Base-by-base conservation (phyloP, 805 yeast species). In the Brettanomyces anomalus region DNA sequence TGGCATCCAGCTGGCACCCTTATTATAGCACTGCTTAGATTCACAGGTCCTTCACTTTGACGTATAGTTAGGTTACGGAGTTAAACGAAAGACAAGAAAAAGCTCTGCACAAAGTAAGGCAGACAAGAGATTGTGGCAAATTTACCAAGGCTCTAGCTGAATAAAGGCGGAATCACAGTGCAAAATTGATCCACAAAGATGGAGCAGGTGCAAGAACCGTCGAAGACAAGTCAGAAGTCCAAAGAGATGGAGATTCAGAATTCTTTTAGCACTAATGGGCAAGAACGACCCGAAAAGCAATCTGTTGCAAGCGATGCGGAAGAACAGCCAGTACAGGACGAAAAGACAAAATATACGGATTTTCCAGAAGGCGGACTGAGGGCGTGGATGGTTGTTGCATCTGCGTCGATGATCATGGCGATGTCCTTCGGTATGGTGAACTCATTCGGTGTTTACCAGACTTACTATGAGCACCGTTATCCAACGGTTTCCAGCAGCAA, bases 371-470 rank as follows among this genome's bases (percentile, higher is more conserved):
- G 80, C 37, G 74, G 77, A 2, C 78, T 82, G 2, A 53, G 52
- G 38, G 71, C 71, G 13, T 81, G 83, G 65, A 64, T 79, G 56
- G 66, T 69, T 4, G 77, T 77, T 0, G 57, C 74, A 3, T 75
- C 73, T 16, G 65, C 67, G 0, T 68, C 73, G 61, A 60, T 71
- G 15, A 52, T 66, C 55, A 55, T 66, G 67, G 52, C 70, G 50
- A 56, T 72, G 45, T 71, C 80, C 0, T 78, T 74, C 70, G 85
- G 85, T 15, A 65, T 77, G 60, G 73, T 74, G 44, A 74, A 78
- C 34, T 65, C 75, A 3, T 79, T 64, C 57, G 85, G 83, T 21
- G 75, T 76, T 4, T 79, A 74, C 52, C 72, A 77, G 42, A 62
- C 70, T 32, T 74, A 70, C 53, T 79, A 77, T 49, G 61, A 65